Base-by-base conservation (phyloP, 352 stramenopile genomes). In the Sclerospora graminicola region DNA sequence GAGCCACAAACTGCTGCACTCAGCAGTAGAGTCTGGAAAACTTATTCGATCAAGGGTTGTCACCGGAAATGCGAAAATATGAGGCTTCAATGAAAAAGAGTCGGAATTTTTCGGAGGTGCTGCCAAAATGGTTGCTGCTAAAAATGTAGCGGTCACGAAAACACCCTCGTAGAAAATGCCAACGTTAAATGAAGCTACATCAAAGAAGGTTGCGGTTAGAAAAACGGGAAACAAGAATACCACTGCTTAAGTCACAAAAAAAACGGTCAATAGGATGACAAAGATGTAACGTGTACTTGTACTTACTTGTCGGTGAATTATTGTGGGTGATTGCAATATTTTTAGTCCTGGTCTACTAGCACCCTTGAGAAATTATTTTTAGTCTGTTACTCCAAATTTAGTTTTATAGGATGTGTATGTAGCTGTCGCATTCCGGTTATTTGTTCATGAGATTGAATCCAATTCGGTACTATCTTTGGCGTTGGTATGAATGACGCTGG, bases 1-100 rank as follows among this genome's bases (percentile, higher is more conserved):
- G 37, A 74, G 60, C 53, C 82, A 91, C 66, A 86, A 92, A 55
- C 83, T 84, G 1, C 71, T 98, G 20, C 89, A 92, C 63, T 85
- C 76, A 32, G 87, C 63, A 9, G 86, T 97, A 10, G 81, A 91
- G 2, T 51, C 51, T 10, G 89, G 84, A 38, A 90, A 91, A 57
- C 63, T 98, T 8, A 75, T 97, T 40, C 75, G 60, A 46, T 78
- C 26, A 92, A 92, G 72, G 78, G 63, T 48, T 89, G 33, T 70
- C 74, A 8, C 46, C 78, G 0, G 64, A 75, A 49, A 54, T 86
- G 10, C 78, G 81, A 38, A 87, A 89, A 58, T 64, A 67, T 8
- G 44, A 67, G 1, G 64, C 64, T 21, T 59, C 45, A 23, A 86
- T 79, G 55, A 77, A 81, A 45, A 82, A 65, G 41, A 72, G 68